Evolutionary conservation across 106 monocot genomes (phyloP).

Genomic region (Dendrobium huoshanense): DNA sequence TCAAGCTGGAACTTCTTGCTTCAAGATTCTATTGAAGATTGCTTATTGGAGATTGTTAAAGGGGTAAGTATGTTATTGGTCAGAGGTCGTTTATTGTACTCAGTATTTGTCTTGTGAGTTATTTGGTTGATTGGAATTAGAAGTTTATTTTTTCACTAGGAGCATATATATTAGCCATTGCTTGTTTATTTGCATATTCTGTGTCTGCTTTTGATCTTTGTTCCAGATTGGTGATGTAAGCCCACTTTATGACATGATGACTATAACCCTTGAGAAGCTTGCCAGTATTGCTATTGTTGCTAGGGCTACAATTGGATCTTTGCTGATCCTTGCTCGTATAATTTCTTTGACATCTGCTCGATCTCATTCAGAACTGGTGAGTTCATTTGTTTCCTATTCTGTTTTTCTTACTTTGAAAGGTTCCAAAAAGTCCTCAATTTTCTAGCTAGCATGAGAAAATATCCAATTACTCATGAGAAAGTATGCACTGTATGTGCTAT

Average conservation of each 20-base stretch:
- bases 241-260: constrained; percentile 83
- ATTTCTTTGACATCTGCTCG: constrained; percentile 46
- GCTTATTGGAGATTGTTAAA: constrained; percentile 86
- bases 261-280: constrained; percentile 76
- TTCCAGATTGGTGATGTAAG: constrained; percentile 62
- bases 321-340: constrained; percentile 82
- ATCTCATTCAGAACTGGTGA: constrained; percentile 38
- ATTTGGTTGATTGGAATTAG: background rate
- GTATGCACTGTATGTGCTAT: background rate
- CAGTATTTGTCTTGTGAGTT: background rate
- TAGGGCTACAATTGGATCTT: constrained; percentile 78
- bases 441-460: background rate
- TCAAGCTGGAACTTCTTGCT: constrained; percentile 59
- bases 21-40: constrained; percentile 80
- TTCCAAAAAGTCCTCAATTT: background rate
- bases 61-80: constrained; percentile 34
- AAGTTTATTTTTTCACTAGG: background rate
- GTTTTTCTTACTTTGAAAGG: background rate
- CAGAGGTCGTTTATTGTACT: background rate
- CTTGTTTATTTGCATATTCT: background rate
- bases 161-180: background rate
- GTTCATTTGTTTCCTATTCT: constrained; percentile 6
- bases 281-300: constrained; percentile 39
- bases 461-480: background rate
- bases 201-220: background rate